Percentiles rank a stretch among this genome's conserved stretches.
phyloP scores from a whole-genome alignment of 108 stramenopile species.

The Nannochloropsis salina region DNA sequence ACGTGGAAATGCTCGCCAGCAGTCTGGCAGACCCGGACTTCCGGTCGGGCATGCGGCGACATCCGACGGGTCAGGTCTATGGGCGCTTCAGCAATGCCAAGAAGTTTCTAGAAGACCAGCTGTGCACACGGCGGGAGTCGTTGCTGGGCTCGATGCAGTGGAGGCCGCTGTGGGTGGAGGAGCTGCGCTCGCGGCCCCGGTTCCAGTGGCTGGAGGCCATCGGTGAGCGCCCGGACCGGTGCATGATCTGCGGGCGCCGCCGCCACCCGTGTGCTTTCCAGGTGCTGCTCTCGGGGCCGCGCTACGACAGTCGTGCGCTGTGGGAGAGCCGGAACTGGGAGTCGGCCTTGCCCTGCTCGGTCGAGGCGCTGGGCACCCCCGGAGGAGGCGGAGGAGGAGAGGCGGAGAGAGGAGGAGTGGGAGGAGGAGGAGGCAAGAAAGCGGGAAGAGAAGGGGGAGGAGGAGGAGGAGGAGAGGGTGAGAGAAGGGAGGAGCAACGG shows the following conservation, averaged over 20 bases:
- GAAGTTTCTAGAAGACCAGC: neutral
- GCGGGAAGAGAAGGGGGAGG: neutral
- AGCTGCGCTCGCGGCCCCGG: neutral
- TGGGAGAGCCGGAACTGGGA: neutral
- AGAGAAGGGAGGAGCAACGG: neutral
- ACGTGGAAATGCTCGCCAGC: neutral
- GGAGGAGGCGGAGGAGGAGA: slow-evolving; percentile 17
- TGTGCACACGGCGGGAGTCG: neutral
- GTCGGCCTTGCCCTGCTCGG: neutral
- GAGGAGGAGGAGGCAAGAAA: neutral
- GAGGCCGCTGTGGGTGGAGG: slow-evolving; percentile 13
- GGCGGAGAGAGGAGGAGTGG: neutral
- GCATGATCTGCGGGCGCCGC: neutral
- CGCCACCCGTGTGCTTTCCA: neutral
- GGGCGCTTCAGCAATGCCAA: slow-evolving; percentile 7
- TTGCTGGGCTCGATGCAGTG: slow-evolving; percentile 1
- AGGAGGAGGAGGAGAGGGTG: neutral
- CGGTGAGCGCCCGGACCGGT: neutral
- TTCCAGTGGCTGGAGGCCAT: neutral
- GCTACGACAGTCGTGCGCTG: neutral
- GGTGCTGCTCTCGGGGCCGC: neutral
- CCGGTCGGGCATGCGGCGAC: neutral
- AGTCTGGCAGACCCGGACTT: neutral
- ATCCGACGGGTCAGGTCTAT: neutral
- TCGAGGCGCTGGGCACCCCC: neutral